A percentile compares a stretch with the other conserved stretches of the same genome.
These are phyloP conservation scores for Tylopilus rubrobrunneus DNA, from an alignment of 768 basidiomycete genomes.

Conservation along the genomic window DNA sequence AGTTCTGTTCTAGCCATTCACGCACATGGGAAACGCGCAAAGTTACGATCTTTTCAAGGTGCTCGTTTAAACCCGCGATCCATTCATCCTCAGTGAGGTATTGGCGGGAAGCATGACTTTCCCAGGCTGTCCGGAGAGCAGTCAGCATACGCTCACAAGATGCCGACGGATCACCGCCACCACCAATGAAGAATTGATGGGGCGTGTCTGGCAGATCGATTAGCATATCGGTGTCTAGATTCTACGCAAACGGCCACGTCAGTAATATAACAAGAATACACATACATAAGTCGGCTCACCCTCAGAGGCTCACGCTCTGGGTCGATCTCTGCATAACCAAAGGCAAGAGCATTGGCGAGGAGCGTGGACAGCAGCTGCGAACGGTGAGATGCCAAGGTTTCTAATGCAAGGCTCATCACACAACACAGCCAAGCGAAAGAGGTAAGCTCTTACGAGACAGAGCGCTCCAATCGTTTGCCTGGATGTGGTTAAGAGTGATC, in stretches of 20 bases:
- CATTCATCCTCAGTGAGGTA: slow-evolving; percentile 31
- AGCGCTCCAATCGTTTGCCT: slow-evolving; percentile 62
- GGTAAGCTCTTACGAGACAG: slow-evolving; percentile 46
- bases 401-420: slow-evolving; percentile 20
- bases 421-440: neutral
- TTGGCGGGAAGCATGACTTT: slow-evolving; percentile 18
- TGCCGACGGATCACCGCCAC: slow-evolving; percentile 1
- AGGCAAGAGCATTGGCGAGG: slow-evolving; percentile 46
- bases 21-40: slow-evolving; percentile 46
- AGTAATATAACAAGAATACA: neutral
- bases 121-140: slow-evolving; percentile 19
- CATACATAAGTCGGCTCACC: slow-evolving; percentile 25
- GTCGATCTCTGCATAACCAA: slow-evolving; percentile 43
- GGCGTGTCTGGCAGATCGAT: slow-evolving; percentile 37
- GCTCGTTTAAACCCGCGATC: slow-evolving; percentile 34
- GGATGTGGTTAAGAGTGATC: neutral
- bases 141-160: slow-evolving; percentile 15
- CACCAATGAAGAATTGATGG: slow-evolving; percentile 33
- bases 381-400: slow-evolving; percentile 48
- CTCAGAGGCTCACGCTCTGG: slow-evolving; percentile 48
- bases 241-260: slow-evolving; percentile 30
- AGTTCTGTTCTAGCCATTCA: slow-evolving; percentile 50
- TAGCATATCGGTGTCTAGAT: slow-evolving; percentile 46
- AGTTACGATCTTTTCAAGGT: slow-evolving; percentile 40
- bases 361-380: slow-evolving; percentile 39